Evolutionary conservation across 2,329 filamentous ascomycete species (phyloP), one percentile per base, ranked within the genome.

Genomic region (Ascochyta koolunga): DNA sequence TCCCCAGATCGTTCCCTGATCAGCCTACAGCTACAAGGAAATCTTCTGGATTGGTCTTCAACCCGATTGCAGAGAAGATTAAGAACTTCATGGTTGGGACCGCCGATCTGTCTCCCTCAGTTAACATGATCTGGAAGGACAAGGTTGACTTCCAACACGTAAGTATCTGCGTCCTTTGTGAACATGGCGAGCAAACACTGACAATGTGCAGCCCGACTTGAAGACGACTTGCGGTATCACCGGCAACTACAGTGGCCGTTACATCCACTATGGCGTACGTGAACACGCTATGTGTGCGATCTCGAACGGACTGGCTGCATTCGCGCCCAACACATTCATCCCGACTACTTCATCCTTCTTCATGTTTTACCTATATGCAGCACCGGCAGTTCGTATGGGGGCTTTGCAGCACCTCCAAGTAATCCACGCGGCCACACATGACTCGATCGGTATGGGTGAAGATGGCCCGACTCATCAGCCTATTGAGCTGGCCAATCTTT

Each of bases 31-130:
- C 82, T 0, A 80, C 81, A 2, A 73, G 82, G 44, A 82, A 82
- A 58, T 81, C 80, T 0, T 76, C 79, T 5, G 81, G 81, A 0
- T 61, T 82, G 4, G 77, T 81, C 1, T 79, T 78, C 59, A 85
- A 85, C 56, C 82, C 82, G 0, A 68, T 85, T 4, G 81, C 82
- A 53, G 89, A 97, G 71, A 92, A 96, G 78, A 78, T 97, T 67
- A 97, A 97, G 84, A 82, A 82, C 69, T 98, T 98, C 89, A 88
- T 95, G 78, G 91, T 96, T 83, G 78, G 90, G 81, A 64, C 54
- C 6, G 45, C 56, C 35, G 88, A 86, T 75, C 74, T 62, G 74
- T 89, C 68, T 82, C 79, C 88, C 81, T 62, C 62, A 2, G 60
- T 67, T 31, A 70, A 69, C 62, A 84, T 86, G 82, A 79, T 78